Evolutionary conservation across 805 yeast genomes (phyloP).

Genomic region (Candida nonsorbophila): DNA sequence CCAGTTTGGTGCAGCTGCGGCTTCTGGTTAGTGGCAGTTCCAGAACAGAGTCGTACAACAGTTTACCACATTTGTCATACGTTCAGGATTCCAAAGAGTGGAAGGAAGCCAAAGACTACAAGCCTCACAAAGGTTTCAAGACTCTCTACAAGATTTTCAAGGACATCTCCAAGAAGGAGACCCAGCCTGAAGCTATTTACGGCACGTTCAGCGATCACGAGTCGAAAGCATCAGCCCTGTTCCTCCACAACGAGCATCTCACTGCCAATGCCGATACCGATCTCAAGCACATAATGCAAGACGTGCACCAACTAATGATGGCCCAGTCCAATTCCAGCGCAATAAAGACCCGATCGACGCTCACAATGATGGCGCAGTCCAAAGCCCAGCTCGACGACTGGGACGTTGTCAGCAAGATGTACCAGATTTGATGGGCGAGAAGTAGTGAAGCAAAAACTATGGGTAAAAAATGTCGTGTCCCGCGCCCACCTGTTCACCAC

Average conservation of each 20-base stretch:
- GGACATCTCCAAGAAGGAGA: constrained; percentile 2
- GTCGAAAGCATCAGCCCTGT: not conserved
- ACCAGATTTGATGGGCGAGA: not conserved
- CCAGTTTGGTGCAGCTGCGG: not conserved
- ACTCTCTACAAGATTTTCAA: constrained; percentile 5
- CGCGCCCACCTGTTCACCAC: not conserved
- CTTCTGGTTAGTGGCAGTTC: not conserved
- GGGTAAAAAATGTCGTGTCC: not conserved
- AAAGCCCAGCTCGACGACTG: constrained; percentile 10
- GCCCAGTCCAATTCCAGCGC: constrained; percentile 1
- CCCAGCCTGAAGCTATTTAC: constrained; percentile 11
- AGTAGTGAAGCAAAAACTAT: not conserved
- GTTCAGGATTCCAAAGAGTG: constrained; percentile 2
- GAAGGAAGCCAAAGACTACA: constrained; percentile 1
- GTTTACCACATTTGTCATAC: constrained; percentile 3
- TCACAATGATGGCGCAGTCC: constrained; percentile 14
- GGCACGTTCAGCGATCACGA: constrained; percentile 20
- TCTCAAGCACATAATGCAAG: constrained; percentile 23
- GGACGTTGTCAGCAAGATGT: constrained; percentile 11
- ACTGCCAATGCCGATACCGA: not conserved
- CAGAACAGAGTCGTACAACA: constrained; percentile 1
- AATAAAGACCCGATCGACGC: constrained; percentile 1
- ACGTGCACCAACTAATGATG: constrained; percentile 21
- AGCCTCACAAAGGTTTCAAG: not conserved
- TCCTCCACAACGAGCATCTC: not conserved